Evolutionary conservation across 2,329 filamentous ascomycete genomes (phyloP), one percentile per base, ranked within the genome.

Genomic region (Claviceps pazoutovae): DNA sequence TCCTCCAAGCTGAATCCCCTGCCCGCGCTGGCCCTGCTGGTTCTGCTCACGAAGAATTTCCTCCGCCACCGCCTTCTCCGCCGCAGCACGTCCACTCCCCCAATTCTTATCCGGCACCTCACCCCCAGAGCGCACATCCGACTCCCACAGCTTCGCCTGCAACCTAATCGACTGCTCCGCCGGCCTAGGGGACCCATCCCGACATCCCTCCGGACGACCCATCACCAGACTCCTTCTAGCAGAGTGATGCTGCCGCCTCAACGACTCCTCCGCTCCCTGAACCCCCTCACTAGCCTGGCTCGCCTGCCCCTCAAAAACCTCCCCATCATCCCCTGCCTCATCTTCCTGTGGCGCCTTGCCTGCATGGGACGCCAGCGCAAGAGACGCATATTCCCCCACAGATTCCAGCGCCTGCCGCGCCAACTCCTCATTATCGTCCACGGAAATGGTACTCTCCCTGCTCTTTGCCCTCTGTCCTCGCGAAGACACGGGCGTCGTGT

Each of bases 401-500:
- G 72, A 74, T 55, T 75, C 69, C 14, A 80, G 59, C 0, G 76
- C 76, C 53, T 78, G 74, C 4, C 76, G 71, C 1, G 74, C 75
- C 23, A 80, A 68, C 59, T 80, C 76, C 58, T 75, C 79, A 49
- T 75, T 78, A 53, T 82, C 76, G 44, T 76, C 76, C 19, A 79
- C 83, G 1, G 88, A 93, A 48, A 93, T 89, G 1, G 88, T 94
- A 69, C 86, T 91, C 65, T 94, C 88, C 54, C 87, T 81, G 65
- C 88, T 89, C 66, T 82, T 81, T 50, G 79, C 79, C 39, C 78
- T 74, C 48, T 71, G 71, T 19, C 71, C 69, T 38, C 64, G 61
- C 48, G 62, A 64, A 14, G 67, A 64, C 8, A 66, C 65, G 1
- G 74, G 72, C 0, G 73, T 74, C n/a, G 69, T 53, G 54, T 71